These are phyloP conservation scores for Moesziomyces sp. DNA, from an alignment of 1,284 basidiomycete species.

Conservation along the genomic window DNA sequence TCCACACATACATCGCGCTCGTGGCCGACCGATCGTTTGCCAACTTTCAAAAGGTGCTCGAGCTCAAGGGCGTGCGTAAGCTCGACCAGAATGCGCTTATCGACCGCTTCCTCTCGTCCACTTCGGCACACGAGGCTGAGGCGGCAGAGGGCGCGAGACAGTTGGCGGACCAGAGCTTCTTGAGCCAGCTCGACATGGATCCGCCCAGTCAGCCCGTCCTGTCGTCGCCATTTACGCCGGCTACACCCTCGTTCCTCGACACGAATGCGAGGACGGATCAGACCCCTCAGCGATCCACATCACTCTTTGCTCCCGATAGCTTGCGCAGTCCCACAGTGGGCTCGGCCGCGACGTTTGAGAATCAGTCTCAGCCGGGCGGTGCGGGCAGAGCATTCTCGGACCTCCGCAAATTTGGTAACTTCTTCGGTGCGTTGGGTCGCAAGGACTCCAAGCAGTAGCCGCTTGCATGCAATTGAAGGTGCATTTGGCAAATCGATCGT, in stretches of 20 bases:
- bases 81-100: slow-evolving; percentile 86
- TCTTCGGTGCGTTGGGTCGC: slow-evolving; percentile 58
- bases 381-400: slow-evolving; percentile 53
- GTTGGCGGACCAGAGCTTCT: slow-evolving; percentile 44
- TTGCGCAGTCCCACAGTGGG: slow-evolving; percentile 6
- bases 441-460: slow-evolving; percentile 24
- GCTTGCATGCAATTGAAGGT: too few relatives aligned
- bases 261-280: slow-evolving; percentile 16
- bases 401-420: slow-evolving; percentile 59
- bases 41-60: slow-evolving; percentile 87
- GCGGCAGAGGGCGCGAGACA: slow-evolving; percentile 9
- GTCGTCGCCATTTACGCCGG: slow-evolving; percentile 38
- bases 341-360: slow-evolving; percentile 10
- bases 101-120: slow-evolving; percentile 83
- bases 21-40: slow-evolving; percentile 60
- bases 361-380: slow-evolving; percentile 19
- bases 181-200: slow-evolving; percentile 89
- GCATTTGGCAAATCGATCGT: too few relatives aligned
- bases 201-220: slow-evolving; percentile 68
- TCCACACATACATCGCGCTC: slow-evolving; percentile 53
- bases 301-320: slow-evolving; percentile 31
- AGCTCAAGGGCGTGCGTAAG: slow-evolving; percentile 83
- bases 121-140: slow-evolving; percentile 71
- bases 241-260: slow-evolving; percentile 39
- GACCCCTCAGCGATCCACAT: slow-evolving; percentile 21